These are phyloP conservation scores for Puccinellia tenuiflora DNA, from an alignment of 176 grass and related monocot genomes.

Conservation along the genomic window DNA sequence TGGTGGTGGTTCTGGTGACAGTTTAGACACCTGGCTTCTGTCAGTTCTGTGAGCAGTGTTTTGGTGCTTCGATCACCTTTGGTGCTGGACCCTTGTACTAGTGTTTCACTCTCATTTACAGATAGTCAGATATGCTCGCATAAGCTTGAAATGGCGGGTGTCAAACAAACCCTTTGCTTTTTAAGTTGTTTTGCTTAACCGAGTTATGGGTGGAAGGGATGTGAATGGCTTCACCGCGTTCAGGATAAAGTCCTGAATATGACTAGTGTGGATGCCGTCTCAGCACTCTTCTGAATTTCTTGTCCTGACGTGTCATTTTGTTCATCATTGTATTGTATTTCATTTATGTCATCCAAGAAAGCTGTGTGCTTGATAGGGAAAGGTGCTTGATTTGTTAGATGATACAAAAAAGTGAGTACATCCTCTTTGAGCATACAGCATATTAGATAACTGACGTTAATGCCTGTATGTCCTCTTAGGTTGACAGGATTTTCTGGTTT, in stretches of 20 bases:
- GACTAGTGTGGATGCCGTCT: conserved; percentile 15
- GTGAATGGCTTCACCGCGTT: background rate
- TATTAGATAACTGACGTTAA: background rate
- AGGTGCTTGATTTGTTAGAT: background rate
- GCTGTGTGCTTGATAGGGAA: background rate
- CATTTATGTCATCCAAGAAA: conserved; percentile 9
- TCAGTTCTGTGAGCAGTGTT: background rate
- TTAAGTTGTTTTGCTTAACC: background rate
- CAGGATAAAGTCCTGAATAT: conserved; percentile 1
- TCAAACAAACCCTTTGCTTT: background rate
- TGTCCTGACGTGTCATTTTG: background rate
- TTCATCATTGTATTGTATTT: background rate
- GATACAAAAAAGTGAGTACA: background rate
- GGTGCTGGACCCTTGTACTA: background rate
- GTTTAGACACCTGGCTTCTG: background rate
- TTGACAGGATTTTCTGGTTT: background rate
- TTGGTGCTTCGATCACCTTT: conserved; percentile 2
- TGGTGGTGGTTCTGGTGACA: background rate
- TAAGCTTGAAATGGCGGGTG: conserved; percentile 1
- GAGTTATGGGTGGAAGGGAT: background rate
- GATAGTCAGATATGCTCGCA: background rate
- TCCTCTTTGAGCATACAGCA: conserved; percentile 7
- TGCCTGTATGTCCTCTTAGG: background rate
- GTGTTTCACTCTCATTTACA: background rate
- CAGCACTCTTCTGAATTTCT: background rate